A percentile compares a stretch with the other conserved stretches of the same genome.
phyloP scores from a whole-genome alignment of 805 yeast genomes.

The Myxozyma kluyveri region DNA sequence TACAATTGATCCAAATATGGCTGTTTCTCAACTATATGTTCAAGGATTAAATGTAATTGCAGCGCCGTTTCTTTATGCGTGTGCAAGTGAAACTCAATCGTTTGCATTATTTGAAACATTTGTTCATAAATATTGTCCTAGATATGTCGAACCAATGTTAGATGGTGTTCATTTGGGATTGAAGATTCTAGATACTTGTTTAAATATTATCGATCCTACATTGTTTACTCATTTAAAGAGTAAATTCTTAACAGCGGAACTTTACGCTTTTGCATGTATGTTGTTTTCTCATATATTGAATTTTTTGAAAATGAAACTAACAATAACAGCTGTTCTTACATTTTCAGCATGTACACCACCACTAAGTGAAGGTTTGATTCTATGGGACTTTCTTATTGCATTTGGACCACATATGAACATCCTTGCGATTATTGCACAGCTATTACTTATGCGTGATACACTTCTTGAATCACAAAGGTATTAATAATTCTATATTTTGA shows the following conservation, averaged over 20 bases:
- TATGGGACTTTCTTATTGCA: slow-evolving; percentile 91
- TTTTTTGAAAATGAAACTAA: not conserved
- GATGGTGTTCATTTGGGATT: slow-evolving; percentile 80
- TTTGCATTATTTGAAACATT: slow-evolving; percentile 66
- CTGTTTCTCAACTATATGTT: slow-evolving; percentile 52
- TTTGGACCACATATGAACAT: slow-evolving; percentile 88
- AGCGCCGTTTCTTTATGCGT: slow-evolving; percentile 76
- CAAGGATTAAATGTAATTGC: slow-evolving; percentile 87
- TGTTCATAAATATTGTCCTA: slow-evolving; percentile 64
- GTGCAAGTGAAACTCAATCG: slow-evolving; percentile 83
- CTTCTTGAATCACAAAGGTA: slow-evolving; percentile 52
- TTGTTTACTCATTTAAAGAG: slow-evolving; percentile 58
- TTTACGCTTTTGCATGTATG: slow-evolving; percentile 65
- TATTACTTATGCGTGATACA: slow-evolving; percentile 63
- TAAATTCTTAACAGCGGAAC: slow-evolving; percentile 72
- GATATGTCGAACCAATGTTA: slow-evolving; percentile 71
- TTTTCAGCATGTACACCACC: slow-evolving; percentile 89
- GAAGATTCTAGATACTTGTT: slow-evolving; percentile 65
- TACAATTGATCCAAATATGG: not conserved
- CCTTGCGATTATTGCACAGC: slow-evolving; percentile 77
- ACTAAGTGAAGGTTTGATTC: slow-evolving; percentile 62
- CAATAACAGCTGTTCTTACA: slow-evolving; percentile 59
- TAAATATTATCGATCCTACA: slow-evolving; percentile 70
- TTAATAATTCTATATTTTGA: not conserved
- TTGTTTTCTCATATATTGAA: not conserved